phyloP scores from a whole-genome alignment of 2,329 filamentous ascomycete genomes.

The Pseudogymnoascus sp. region DNA sequence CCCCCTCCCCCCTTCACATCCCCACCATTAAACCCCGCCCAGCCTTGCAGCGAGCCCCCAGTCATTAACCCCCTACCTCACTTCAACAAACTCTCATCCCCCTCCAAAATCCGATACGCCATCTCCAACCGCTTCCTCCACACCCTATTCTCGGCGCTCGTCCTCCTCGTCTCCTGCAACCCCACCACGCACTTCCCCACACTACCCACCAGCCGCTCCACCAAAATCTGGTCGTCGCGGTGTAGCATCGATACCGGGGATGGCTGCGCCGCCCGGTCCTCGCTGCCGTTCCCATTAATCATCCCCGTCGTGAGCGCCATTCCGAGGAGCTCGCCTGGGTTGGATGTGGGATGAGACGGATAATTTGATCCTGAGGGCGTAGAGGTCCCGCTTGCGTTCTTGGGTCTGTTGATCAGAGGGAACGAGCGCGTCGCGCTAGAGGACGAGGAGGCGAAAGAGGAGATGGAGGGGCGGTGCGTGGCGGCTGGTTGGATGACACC shows the following conservation, averaged over 20 bases:
- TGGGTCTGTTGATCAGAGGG: slow-evolving; percentile 48
- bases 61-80: background rate
- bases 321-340: background rate
- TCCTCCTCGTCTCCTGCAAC: slow-evolving; percentile 45
- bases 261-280: slow-evolving; percentile 9
- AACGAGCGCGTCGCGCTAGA: slow-evolving; percentile 54
- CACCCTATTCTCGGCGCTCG: slow-evolving; percentile 51
- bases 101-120: slow-evolving; percentile 65
- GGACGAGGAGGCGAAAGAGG: slow-evolving; percentile 38
- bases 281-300: slow-evolving; percentile 14
- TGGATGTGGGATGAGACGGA: background rate
- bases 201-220: slow-evolving; percentile 51
- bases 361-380: background rate
- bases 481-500: slow-evolving; percentile 1
- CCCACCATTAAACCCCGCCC: background rate
- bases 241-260: slow-evolving; percentile 27
- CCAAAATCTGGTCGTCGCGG: slow-evolving; percentile 49
- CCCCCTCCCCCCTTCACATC: background rate
- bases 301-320: background rate
- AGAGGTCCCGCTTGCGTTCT: slow-evolving; percentile 15
- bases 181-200: slow-evolving; percentile 53
- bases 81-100: slow-evolving; percentile 41
- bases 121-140: slow-evolving; percentile 66
- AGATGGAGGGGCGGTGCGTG: slow-evolving; percentile 46
- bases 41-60: background rate